Evolutionary conservation across 495 filamentous ascomycete genomes (phyloP), one percentile per base, ranked within the genome.

Genomic region (Aspergillus kassunensis): DNA sequence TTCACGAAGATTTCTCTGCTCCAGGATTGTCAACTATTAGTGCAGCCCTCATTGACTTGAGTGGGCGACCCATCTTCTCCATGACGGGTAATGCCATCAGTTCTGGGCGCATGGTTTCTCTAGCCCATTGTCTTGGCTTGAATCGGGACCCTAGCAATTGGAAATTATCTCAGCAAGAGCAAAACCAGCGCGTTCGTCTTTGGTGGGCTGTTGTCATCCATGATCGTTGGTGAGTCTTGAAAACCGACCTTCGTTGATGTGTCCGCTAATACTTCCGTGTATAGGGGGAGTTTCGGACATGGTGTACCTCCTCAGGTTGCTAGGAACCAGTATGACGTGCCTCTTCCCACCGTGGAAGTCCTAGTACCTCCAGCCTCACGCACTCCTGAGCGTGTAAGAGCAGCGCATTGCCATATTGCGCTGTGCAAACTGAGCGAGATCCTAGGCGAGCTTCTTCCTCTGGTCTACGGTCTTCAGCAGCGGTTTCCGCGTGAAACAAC

Each of bases 201-300:
- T 80, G 77, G 77, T 80, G 77, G 77, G 74, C 71, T 11, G 68
- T 80, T 19, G 68, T 80, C 0, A 78, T 80, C 24, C 75, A 80
- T 51, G 77, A 80, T 65, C 70, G 73, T 30, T 80, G 77, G 73
- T 75, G 61, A 60, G 64, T 13, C 34, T 23, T 5, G 11, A 25
- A 11, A 4, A 1, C 9, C 5, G 19, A 41, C 20, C 25, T 20
- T 15, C 1, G 4, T 27, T 11, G 4, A n/a, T 13, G 19, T 42
- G 16, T 50, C 33, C 10, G 20, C 44, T 53, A 13, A 49, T 44
- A 46, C 30, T 44, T 19, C 21, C 23, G 4, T 3, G 9, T 30
- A 44, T 51, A 76, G 74, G 76, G 73, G 75, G 58, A 80, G 77
- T 54, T 74, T 75, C 48, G 73, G 73, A 21, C 75, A 80, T 45